phyloP scores from a whole-genome alignment of 176 grass and related monocot genomes.

The Poa annua region DNA sequence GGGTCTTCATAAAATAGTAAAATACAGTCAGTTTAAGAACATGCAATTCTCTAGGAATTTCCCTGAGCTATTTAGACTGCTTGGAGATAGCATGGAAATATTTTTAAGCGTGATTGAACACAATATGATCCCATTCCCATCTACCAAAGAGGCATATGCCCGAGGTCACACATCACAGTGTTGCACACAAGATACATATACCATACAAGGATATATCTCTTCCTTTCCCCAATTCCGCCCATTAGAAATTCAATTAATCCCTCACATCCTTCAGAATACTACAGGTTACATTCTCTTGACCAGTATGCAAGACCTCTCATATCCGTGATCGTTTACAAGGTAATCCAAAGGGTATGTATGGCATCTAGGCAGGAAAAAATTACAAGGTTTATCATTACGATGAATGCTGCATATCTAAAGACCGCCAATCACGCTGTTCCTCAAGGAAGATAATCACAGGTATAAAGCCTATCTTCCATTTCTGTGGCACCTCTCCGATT shows the following conservation, averaged over 20 bases:
- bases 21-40: no score
- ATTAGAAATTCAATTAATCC: neutral
- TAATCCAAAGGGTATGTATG: neutral
- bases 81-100: no score
- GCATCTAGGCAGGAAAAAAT: neutral
- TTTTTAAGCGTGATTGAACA: neutral
- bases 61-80: no score
- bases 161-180: neutral
- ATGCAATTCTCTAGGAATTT: no score
- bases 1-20: no score
- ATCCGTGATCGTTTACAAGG: constrained; percentile 23
- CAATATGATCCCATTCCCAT: neutral
- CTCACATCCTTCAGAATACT: neutral
- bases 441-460: neutral
- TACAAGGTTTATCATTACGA: neutral
- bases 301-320: constrained; percentile 61
- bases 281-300: constrained; percentile 61
- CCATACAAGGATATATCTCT: neutral
- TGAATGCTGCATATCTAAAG: constrained; percentile 8
- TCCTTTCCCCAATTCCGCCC: neutral
- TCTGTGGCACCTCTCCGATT: constrained; percentile 14
- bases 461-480: constrained; percentile 43
- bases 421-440: neutral
- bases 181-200: neutral
- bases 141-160: neutral